Evolutionary conservation across 2,329 filamentous ascomycete genomes (phyloP).

Genomic region (Cephalotrichum gorgonifer): DNA sequence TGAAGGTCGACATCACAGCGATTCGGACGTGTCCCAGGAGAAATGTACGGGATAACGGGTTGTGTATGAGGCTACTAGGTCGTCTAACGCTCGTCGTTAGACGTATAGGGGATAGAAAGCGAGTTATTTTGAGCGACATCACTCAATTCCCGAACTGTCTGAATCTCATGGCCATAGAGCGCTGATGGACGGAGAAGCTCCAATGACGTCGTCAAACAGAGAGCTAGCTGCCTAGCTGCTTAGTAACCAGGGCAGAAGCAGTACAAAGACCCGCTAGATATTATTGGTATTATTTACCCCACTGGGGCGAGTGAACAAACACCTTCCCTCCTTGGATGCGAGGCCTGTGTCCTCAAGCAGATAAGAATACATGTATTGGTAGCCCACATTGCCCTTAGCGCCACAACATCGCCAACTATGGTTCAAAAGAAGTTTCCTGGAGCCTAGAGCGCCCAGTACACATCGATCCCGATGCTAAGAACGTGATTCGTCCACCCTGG

Average conservation of each 20-base stretch:
- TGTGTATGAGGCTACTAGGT: not conserved
- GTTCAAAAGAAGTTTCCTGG: not conserved
- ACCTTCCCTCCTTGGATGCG: no score
- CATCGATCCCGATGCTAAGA: conserved; percentile 37
- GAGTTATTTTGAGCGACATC: not conserved
- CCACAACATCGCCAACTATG: no score
- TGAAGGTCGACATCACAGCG: conserved; percentile 8
- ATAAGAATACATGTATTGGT: no score
- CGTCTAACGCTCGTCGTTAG: not conserved
- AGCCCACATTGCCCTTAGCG: no score
- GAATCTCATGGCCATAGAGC: not conserved
- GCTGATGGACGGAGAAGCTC: not conserved
- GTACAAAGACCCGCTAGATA: no score
- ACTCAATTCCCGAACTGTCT: not conserved
- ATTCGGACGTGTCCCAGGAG: not conserved
- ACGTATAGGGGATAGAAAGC: not conserved
- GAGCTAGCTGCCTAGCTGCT: not conserved
- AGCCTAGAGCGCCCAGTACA: conserved; percentile 41
- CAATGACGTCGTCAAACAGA: not conserved
- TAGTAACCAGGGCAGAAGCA: no score
- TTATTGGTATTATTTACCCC: no score
- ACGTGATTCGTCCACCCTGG: conserved; percentile 42
- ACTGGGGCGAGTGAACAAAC: no score
- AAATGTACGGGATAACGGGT: not conserved
- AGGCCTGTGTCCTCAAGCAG: no score